Percentiles rank a stretch among this genome's conserved stretches.
phyloP scores from a whole-genome alignment of 345 rosid species.

The Leavenworthia alabamica region DNA sequence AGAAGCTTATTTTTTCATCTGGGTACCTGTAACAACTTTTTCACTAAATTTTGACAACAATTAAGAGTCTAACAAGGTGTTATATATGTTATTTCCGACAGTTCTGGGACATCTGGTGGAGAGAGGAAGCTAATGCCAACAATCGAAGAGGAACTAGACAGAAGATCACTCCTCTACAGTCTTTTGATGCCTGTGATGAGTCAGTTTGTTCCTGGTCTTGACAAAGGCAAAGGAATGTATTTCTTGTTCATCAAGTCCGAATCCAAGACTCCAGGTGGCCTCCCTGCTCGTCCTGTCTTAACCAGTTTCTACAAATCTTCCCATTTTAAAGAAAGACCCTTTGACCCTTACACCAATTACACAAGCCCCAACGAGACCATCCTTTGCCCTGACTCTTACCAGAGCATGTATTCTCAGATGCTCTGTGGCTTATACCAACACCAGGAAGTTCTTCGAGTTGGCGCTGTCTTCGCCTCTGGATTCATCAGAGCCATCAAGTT shows the following conservation, averaged over 20 bases:
- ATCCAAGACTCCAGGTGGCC: constrained; percentile 66
- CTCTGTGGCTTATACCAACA: constrained; percentile 65
- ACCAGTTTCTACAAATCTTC: constrained; percentile 70
- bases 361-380: constrained; percentile 77
- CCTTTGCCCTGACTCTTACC: constrained; percentile 72
- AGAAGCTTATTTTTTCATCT: not conserved
- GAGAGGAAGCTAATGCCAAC: constrained; percentile 82
- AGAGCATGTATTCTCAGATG: constrained; percentile 74
- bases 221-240: constrained; percentile 79
- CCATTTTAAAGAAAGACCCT: constrained; percentile 60
- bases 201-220: constrained; percentile 61
- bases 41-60: not conserved
- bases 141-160: constrained; percentile 59
- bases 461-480: constrained; percentile 82
- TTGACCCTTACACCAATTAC: constrained; percentile 71
- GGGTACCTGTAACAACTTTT: not conserved
- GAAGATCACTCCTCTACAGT: constrained; percentile 61
- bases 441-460: constrained; percentile 68
- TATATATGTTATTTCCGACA: constrained; percentile 30
- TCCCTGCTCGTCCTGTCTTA: constrained; percentile 64
- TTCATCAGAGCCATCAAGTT: constrained; percentile 73
- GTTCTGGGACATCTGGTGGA: constrained; percentile 98
- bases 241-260: constrained; percentile 70
- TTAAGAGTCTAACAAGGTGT: not conserved
- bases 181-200: constrained; percentile 76